Base-by-base conservation (phyloP, 2,329 filamentous ascomycete genomes). In the Fusarium continuum region DNA sequence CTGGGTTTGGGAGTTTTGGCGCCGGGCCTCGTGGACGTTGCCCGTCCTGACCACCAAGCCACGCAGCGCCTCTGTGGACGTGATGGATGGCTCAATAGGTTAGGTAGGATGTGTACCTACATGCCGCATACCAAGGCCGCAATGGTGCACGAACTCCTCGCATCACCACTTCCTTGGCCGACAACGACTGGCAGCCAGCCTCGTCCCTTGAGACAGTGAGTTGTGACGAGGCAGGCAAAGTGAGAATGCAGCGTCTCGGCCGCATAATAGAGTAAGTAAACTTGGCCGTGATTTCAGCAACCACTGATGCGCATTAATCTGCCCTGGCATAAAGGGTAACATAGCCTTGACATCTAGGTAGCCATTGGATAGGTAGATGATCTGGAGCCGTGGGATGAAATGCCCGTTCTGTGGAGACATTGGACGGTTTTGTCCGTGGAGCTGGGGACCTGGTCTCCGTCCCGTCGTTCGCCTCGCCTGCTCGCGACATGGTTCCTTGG, bases 271-370 rank as follows among this genome's bases (percentile, higher is more conserved):
- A 1, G 16, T 22, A 25, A 34, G 25, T 17, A 48, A 25, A 40
- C 54, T 44, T 47, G 48, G 52, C 39, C 40, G 35, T 36, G 55
- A 47, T 46, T 51, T 55, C 49, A 55, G 52, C 58, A 51, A 60
- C 64, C 68, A 61, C 54, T 61, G 58, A 70, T 59, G 61, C 58
- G 61, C 61, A 69, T 51, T 51, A 64, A 56, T 59, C n/a, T 60
- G 49, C 52, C 65, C 54, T 64, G 62, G 51, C 64, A 67, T 64
- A 44, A 36, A 45, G 34, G 28, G 43, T 23, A 55, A 31, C 20
- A 36, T 43, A 43, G 26, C 40, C 16, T 40, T 32, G 16, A 54
- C 26, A 44, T 51, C 38, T n/a, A n/a, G n/a, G n/a, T 36, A 51
- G 38, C 36, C 48, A 51, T 44, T 51, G 31, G 14, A 14, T 29